Evolutionary conservation across 148 eudicot genomes (phyloP), one percentile per base, ranked within the genome.

Genomic region (Chenopodium berlandieri): DNA sequence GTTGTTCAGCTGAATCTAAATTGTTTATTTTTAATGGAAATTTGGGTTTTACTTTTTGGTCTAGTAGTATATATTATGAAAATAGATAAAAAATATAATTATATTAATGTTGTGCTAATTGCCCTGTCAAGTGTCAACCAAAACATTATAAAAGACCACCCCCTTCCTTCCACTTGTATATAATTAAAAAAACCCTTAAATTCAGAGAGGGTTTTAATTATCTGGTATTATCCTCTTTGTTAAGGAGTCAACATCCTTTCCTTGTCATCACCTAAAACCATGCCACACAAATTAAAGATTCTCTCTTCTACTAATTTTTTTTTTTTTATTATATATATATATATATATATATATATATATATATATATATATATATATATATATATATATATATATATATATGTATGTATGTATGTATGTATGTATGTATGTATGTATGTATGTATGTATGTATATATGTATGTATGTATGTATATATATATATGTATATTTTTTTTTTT

Each of bases 161-260:
- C 62, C 62, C 76, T 20, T 8, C 44, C 74, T 80, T 30, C 86
- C 86, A 90, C 84, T 82, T 79, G 82, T 69, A 78, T 77, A 80
- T 30, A 71, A 63, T 64, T 77, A 16, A 60, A 77, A 40, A 80
- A 86, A 76, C 70, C 78, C 84, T 72, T 78, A 80, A 66, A 85
- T 74, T 82, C 62, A 48, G 78, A 83, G 88, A 88, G 91, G 88
- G 81, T 89, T 87, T 40, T 40, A 40, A 40, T 40, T 85, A 88
- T 88, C 90, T 89, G 90, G 89, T 91, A 74, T 89, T 87, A 90
- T 91, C 90, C 76, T 81, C 84, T 81, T 91, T 82, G 98, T 92
- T 91, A 85, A 86, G 72, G 66, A 87, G 93, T 94, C 97, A 88
- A 89, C 94, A 94, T 92, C 97, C 82, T 83, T 81, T 87, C 93